phyloP scores from a whole-genome alignment of 169 alveolate genomes.

The Eimeria zaria region DNA sequence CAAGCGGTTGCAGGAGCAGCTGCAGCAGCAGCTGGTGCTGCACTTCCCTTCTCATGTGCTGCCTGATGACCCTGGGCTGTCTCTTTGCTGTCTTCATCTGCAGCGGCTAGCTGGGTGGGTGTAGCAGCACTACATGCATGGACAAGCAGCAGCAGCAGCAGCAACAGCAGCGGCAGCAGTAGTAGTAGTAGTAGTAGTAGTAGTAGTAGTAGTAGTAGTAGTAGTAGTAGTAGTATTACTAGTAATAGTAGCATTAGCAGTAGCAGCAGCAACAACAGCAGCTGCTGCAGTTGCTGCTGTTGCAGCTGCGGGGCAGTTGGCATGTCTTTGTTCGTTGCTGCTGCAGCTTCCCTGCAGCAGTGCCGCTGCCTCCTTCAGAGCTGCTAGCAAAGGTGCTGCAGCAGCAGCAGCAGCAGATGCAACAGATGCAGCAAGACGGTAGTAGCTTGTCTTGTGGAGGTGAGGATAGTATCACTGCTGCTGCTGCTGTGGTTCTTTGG shows the following conservation, averaged over 20 bases:
- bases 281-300: background rate
- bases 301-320: background rate
- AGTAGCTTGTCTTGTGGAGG: constrained; percentile 3
- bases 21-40: constrained; percentile 69
- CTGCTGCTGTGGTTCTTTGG: too few relatives aligned
- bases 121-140: background rate
- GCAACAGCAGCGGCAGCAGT: constrained; percentile 10
- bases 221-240: background rate
- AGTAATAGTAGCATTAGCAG: constrained; percentile 19
- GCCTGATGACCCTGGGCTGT: background rate
- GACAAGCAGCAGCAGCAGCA: constrained; percentile 3
- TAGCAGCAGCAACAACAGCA: background rate
- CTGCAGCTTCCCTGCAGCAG: constrained; percentile 37
- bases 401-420: constrained; percentile 50
- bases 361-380: constrained; percentile 55
- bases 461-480: background rate
- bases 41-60: background rate
- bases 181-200: too few relatives aligned
- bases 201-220: too few relatives aligned
- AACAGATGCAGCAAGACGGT: background rate
- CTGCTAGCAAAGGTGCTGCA: constrained; percentile 55
- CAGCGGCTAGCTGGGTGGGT: constrained; percentile 24
- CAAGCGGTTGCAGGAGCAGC: constrained; percentile 60
- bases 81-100: constrained; percentile 57
- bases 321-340: background rate